phyloP scores from a whole-genome alignment of 148 eudicot species.

The Agrostemma githago region DNA sequence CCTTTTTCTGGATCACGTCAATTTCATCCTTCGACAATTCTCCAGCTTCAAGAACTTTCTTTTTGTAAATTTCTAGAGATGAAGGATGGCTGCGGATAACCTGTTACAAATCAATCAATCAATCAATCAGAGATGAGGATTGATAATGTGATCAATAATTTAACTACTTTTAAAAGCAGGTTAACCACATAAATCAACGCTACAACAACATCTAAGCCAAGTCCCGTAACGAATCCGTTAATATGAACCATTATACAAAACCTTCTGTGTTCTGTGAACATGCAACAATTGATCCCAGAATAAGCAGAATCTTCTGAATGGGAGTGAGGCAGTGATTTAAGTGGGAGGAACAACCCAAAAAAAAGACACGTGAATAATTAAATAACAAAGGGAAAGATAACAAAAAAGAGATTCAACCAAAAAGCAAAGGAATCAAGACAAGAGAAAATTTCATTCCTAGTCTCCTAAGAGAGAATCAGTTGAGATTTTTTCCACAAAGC shows the following conservation, averaged over 20 bases:
- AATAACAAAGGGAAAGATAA: background rate
- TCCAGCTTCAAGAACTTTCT: conserved; percentile 67
- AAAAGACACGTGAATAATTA: background rate
- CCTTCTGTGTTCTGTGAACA: background rate
- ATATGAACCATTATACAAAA: background rate
- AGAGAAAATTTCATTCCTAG: background rate
- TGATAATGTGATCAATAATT: background rate
- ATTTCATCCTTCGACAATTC: conserved; percentile 67
- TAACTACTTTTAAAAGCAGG: background rate
- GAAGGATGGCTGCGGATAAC: conserved; percentile 81
- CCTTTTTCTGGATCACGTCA: conserved; percentile 63
- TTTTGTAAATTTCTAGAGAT: conserved; percentile 69
- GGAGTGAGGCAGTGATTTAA: background rate
- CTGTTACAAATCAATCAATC: conserved; percentile 24
- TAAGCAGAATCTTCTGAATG: background rate
- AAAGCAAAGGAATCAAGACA: background rate
- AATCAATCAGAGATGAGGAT: background rate
- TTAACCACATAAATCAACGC: background rate
- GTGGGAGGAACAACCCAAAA: background rate
- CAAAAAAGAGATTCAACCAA: background rate
- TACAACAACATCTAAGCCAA: background rate
- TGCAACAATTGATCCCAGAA: background rate
- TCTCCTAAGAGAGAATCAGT: background rate
- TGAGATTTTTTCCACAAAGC: background rate
- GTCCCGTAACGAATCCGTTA: background rate